These are phyloP conservation scores for Calonectria crousiana DNA, from an alignment of 2,329 filamentous ascomycete species.

Conservation along the genomic window DNA sequence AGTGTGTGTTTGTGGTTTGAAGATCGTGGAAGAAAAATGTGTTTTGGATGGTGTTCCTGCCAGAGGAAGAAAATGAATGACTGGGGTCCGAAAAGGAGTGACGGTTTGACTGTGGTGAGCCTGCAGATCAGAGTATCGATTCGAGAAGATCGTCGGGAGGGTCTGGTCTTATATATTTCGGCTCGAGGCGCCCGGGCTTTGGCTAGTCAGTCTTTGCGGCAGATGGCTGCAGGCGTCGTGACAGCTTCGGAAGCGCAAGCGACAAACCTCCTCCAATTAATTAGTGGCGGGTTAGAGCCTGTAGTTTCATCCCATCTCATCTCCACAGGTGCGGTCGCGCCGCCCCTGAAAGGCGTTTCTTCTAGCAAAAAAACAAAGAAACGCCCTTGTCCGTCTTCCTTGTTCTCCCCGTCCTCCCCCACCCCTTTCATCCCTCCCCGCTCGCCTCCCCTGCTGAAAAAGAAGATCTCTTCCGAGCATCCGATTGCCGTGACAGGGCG, in stretches of 20 bases:
- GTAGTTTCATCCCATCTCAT: slow-evolving; percentile 19
- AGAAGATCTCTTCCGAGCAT: neutral
- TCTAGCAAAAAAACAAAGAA: neutral
- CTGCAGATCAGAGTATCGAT: neutral
- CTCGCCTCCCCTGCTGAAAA: neutral
- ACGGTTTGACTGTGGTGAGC: neutral
- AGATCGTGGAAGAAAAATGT: neutral
- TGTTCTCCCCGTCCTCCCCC: too few relatives aligned
- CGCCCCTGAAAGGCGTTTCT: neutral
- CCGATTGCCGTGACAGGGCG: neutral
- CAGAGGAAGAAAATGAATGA: neutral
- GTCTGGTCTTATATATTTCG: neutral
- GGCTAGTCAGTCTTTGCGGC: neutral
- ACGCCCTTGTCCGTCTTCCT: too few relatives aligned
- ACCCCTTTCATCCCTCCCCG: too few relatives aligned
- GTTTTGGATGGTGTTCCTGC: neutral
- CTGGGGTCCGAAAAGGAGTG: neutral
- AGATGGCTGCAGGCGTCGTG: neutral
- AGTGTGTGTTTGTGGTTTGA: neutral
- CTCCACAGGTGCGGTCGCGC: neutral
- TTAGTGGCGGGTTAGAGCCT: neutral
- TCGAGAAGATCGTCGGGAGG: neutral
- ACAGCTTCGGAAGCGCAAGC: neutral
- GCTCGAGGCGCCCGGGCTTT: neutral
- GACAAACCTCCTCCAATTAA: neutral